Evolutionary conservation across 192 early-diverging fungal genomes (phyloP).

Genomic region (Coemansia umbellata): DNA sequence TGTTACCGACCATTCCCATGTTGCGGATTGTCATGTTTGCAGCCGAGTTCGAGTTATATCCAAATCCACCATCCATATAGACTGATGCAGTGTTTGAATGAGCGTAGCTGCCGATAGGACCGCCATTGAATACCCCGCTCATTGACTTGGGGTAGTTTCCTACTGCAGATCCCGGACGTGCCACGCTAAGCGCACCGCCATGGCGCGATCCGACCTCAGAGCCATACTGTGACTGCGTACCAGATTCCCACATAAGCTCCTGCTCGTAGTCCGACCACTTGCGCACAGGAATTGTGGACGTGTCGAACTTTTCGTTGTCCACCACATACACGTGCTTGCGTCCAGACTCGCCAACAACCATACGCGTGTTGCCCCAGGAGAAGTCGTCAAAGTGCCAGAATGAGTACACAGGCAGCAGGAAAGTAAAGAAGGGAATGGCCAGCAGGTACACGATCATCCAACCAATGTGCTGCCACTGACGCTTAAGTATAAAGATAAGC

Average conservation of each 20-base stretch:
- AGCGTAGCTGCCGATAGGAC: constrained; percentile 14
- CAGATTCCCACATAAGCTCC: constrained; percentile 61
- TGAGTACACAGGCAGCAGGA: constrained; percentile 80
- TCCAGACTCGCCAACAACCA: constrained; percentile 84
- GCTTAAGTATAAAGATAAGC: constrained; percentile 80
- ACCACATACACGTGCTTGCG: constrained; percentile 57
- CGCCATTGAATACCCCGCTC: constrained; percentile 19
- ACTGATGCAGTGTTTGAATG: constrained; percentile 35
- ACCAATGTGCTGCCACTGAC: constrained; percentile 87
- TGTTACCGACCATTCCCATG: constrained; percentile 13
- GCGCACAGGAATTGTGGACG: constrained; percentile 68
- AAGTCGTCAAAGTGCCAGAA: constrained; percentile 99
- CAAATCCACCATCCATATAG: constrained; percentile 42
- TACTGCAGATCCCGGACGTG: constrained; percentile 39
- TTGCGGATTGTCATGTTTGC: constrained; percentile 35
- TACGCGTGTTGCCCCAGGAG: constrained; percentile 96
- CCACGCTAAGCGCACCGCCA: constrained; percentile 18
- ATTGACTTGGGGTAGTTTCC: constrained; percentile 44
- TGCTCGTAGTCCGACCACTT: constrained; percentile 84
- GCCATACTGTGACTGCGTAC: constrained; percentile 42
- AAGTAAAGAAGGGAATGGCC: constrained; percentile 85
- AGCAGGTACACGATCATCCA: constrained; percentile 97
- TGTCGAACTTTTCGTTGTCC: constrained; percentile 75
- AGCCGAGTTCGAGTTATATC: constrained; percentile 28
- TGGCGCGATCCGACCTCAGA: constrained; percentile 36